phyloP scores from a whole-genome alignment of 139 green algal species.

The Tetraselmis striata region DNA sequence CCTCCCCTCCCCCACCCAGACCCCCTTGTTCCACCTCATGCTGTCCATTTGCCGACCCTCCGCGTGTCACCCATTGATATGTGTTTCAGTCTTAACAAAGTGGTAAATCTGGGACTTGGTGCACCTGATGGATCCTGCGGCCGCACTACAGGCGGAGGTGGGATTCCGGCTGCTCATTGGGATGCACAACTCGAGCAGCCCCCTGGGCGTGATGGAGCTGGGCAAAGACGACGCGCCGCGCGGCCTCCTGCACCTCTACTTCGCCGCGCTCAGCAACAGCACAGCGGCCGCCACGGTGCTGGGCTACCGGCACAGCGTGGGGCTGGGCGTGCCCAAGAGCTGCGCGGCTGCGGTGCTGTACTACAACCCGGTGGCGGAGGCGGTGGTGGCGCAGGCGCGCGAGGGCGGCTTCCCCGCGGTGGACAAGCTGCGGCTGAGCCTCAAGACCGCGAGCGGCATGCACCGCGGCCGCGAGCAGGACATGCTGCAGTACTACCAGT shows the following conservation, averaged over 20 bases:
- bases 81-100: too few species aligned
- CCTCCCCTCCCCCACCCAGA: too few species aligned
- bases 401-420: slow-evolving; percentile 5
- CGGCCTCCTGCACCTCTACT: slow-evolving; percentile 73
- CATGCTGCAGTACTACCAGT: slow-evolving; percentile 74
- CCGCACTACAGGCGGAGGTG: background rate
- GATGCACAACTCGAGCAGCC: background rate
- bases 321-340: slow-evolving; percentile 67
- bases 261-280: slow-evolving; percentile 65
- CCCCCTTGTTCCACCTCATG: too few species aligned
- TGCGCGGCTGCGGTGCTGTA: slow-evolving; percentile 78
- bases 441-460: background rate
- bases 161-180: background rate
- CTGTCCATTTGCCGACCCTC: too few species aligned
- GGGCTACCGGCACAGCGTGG: slow-evolving; percentile 60
- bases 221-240: slow-evolving; percentile 30
- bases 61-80: too few species aligned
- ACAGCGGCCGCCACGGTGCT: slow-evolving; percentile 60
- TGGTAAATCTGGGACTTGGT: too few species aligned
- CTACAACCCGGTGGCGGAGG: slow-evolving; percentile 71
- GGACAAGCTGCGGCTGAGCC: slow-evolving; percentile 10
- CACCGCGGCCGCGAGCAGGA: slow-evolving; percentile 38
- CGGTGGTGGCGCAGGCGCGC: slow-evolving; percentile 27
- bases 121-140: too few species aligned
- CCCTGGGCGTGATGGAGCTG: background rate